A percentile compares a stretch with the other conserved stretches of the same genome.
These are phyloP conservation scores for Cyberlindnera maclurae DNA, from an alignment of 805 yeast genomes.

Conservation along the genomic window DNA sequence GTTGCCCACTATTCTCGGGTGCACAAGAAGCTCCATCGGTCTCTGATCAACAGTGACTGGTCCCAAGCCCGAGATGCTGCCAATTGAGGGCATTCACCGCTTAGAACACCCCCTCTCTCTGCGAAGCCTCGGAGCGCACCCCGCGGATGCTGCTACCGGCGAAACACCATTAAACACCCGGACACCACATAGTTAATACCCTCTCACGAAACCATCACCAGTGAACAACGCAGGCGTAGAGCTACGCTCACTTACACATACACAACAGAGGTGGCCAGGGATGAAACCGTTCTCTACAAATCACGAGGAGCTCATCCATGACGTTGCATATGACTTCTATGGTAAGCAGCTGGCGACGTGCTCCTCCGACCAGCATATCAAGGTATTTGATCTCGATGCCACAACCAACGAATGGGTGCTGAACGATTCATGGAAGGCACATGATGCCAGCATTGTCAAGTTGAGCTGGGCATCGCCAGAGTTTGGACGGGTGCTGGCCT, in stretches of 20 bases:
- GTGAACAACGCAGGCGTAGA: too few relatives aligned
- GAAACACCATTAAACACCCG: too few relatives aligned
- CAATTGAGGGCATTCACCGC: too few relatives aligned
- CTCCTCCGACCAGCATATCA: conserved; percentile 89
- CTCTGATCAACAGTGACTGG: too few relatives aligned
- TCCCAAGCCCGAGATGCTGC: too few relatives aligned
- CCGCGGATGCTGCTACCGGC: too few relatives aligned
- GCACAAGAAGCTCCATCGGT: conserved; percentile 1
- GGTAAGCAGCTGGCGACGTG: conserved; percentile 92
- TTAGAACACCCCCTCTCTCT: too few relatives aligned
- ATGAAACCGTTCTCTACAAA: conserved; percentile 79
- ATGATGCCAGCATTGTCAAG: conserved; percentile 78
- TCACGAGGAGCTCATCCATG: conserved; percentile 90
- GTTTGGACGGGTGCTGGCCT: conserved; percentile 78
- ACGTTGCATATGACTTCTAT: conserved; percentile 85
- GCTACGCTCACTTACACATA: too few relatives aligned
- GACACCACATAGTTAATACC: too few relatives aligned
- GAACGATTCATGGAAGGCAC: conserved; percentile 92
- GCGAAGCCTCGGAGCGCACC: too few relatives aligned
- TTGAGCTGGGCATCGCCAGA: conserved; percentile 94
- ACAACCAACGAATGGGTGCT: conserved; percentile 70
- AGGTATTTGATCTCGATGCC: conserved; percentile 73
- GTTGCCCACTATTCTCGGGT: conserved; percentile 4
- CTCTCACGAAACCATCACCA: too few relatives aligned
- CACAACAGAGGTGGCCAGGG: too few relatives aligned